Percentiles rank a stretch among this genome's conserved stretches.
Conservation (phyloP, 1,284 basidiomycete genomes). For the Tilletia walkeri region DNA sequence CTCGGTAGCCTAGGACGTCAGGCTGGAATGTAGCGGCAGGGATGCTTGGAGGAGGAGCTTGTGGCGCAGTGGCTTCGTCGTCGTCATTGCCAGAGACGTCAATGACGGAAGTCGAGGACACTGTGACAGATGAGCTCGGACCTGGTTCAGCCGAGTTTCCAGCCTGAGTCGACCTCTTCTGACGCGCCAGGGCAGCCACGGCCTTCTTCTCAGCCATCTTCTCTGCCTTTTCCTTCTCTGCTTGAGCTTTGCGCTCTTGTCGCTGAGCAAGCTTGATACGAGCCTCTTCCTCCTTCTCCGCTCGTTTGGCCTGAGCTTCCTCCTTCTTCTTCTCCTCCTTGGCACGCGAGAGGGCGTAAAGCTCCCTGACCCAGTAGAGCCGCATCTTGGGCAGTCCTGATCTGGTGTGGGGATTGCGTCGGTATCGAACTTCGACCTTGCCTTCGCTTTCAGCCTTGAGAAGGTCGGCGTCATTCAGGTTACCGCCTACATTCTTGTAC, state of each 20-base stretch:
- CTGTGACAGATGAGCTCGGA: neutral
- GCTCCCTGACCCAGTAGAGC: slow-evolving; percentile 2
- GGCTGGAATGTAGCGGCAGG: neutral
- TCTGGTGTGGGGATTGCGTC: neutral
- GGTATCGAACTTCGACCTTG: neutral
- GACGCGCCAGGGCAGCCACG: too few relatives aligned
- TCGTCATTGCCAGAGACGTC: neutral
- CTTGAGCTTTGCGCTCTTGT: too few relatives aligned
- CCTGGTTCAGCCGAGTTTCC: neutral
- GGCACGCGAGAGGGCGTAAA: neutral
- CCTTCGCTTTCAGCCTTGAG: neutral
- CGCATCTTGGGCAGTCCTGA: neutral
- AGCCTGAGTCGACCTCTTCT: too few relatives aligned
- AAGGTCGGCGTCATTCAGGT: neutral
- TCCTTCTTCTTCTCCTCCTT: slow-evolving; percentile 3
- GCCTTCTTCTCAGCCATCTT: neutral
- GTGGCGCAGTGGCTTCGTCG: neutral
- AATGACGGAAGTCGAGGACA: neutral
- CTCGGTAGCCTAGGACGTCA: too few relatives aligned
- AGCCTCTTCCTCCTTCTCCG: neutral
- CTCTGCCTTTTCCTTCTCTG: neutral
- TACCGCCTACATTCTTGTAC: neutral
- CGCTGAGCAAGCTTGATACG: too few relatives aligned
- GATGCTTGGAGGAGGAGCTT: neutral
- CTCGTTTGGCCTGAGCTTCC: neutral